Evolutionary conservation across 768 basidiomycete species (phyloP), one percentile per base, ranked within the genome.

Genomic region (Lyophyllum semitale): DNA sequence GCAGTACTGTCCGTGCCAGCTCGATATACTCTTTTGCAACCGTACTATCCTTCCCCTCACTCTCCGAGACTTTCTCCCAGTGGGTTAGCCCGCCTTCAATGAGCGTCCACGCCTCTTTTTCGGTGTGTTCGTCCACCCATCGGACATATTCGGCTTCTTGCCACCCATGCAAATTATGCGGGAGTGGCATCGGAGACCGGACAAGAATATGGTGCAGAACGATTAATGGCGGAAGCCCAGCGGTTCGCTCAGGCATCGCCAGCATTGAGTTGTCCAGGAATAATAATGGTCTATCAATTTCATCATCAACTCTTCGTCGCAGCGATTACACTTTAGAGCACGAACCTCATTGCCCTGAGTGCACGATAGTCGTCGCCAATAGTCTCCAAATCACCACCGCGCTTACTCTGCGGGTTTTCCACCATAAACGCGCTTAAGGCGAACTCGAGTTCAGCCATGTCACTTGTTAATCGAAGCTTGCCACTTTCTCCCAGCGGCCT

Each of bases 361-460:
- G 85, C 83, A 29, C 83, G 82, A 72, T 98, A 98, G 59, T 97
- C 95, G 18, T 90, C 91, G 0, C 93, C 95, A 8, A 95, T 80
- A 15, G 73, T 79, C 58, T 91, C 89, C 38, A 96, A 75, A 61
- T 83, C 84, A 11, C 83, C 80, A 1, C 84, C 82, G 5, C 87
- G 82, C 63, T 85, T 84, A 54, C 76, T 77, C 58, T 82, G 80
- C 2, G 75, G 67, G 47, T 78, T 77, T 52, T 86, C 84, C 1
- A 75, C 76, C 74, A 87, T 77, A 68, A 98, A 91, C 3, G 90
- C 83, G 63, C 86, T 89, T 51, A 99, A 69, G 0, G 91, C 87
- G 68, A 98, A 97, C 73, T 99, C 97, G 57, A 98, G 80, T 68
- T 94, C 91, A 0, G 95, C 91, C 94, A 98, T 96, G 69, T 99